These are phyloP conservation scores for Botryotinia convoluta DNA, from an alignment of 2,329 filamentous ascomycete genomes.

Conservation along the genomic window DNA sequence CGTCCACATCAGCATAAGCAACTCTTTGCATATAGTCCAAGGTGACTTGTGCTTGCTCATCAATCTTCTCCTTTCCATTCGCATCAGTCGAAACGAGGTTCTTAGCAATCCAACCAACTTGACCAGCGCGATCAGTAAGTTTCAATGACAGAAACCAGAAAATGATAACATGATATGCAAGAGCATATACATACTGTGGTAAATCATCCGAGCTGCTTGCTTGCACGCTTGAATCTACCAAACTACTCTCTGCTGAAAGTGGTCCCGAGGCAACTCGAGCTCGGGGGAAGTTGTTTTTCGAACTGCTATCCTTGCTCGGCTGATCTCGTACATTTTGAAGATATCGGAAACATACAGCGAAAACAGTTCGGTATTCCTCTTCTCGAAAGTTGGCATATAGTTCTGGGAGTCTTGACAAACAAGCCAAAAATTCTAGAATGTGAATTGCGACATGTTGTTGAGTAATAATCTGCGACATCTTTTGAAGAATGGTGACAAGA, in stretches of 20 bases:
- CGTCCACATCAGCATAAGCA: conserved; percentile 79
- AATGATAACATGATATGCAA: conserved; percentile 92
- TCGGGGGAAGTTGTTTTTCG: conserved; percentile 40
- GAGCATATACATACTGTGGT: conserved; percentile 87
- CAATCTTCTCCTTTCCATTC: conserved; percentile 70
- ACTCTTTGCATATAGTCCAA: conserved; percentile 93
- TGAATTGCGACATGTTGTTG: conserved; percentile 89
- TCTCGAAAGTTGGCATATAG: conserved; percentile 86
- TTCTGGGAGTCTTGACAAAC: conserved; percentile 78
- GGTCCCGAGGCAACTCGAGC: conserved; percentile 29
- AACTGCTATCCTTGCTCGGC: conserved; percentile 41
- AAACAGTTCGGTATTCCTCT: conserved; percentile 90
- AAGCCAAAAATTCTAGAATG: conserved; percentile 91
- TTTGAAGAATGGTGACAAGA: conserved; percentile 80
- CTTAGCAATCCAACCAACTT: conserved; percentile 87
- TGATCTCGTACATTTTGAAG: conserved; percentile 80
- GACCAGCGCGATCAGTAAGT: conserved; percentile 75
- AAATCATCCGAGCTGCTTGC: conserved; percentile 64
- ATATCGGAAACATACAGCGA: conserved; percentile 93
- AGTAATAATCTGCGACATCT: conserved; percentile 95
- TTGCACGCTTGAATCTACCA: conserved; percentile 42
- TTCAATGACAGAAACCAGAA: conserved; percentile 96
- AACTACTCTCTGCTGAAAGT: conserved; percentile 40
- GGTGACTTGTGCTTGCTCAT: conserved; percentile 91
- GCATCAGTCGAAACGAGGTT: conserved; percentile 76